Base-by-base conservation (phyloP, 179 eudicot genomes). In the Silene coronaria region DNA sequence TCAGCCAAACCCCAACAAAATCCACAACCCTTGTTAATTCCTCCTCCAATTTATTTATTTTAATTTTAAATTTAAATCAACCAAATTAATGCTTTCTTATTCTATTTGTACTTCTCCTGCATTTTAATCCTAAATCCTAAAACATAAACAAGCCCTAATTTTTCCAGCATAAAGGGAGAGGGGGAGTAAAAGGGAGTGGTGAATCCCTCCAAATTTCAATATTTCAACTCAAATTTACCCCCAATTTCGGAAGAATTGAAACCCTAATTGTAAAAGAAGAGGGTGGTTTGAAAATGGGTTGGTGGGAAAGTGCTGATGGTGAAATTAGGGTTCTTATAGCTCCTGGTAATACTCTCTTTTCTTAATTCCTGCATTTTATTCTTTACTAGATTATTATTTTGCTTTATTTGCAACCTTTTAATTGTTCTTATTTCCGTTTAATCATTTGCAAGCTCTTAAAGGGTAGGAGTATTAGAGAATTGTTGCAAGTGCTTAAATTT, bases 241-340 rank as follows among this genome's bases (percentile, higher is more conserved):
- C 45, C 45, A 28, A 36, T 17, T 23, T 67, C 12, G 16, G 42
- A 74, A 6, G 22, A 65, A 28, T 16, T 57, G 8, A 26, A 75
- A 48, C 72, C 72, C 53, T 30, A 48, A 24, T 65, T 76, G 27
- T 55, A 4, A 12, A 36, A 59, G 21, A 46, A 67, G 34, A 70
- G 76, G 27, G 48, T 21, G 11, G 16, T 38, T 12, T 38, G 30
- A 76, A 83, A 72, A 90, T 90, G 95, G 77, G 78, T 51, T 90
- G 89, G 91, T 84, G 87, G 88, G 86, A 85, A 76, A 84, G 83
- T 69, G 71, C 75, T 58, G 78, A 76, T 53, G 84, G 79, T 60
- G 86, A 90, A 80, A 79, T 85, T 78, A 90, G 96, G 17, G 83
- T 87, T 66, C 87, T 90, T 11, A 81, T 90, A 48, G 89, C 92